Evolutionary conservation across 2,329 filamentous ascomycete species (phyloP).

Genomic region (Sarocladium kiliense): DNA sequence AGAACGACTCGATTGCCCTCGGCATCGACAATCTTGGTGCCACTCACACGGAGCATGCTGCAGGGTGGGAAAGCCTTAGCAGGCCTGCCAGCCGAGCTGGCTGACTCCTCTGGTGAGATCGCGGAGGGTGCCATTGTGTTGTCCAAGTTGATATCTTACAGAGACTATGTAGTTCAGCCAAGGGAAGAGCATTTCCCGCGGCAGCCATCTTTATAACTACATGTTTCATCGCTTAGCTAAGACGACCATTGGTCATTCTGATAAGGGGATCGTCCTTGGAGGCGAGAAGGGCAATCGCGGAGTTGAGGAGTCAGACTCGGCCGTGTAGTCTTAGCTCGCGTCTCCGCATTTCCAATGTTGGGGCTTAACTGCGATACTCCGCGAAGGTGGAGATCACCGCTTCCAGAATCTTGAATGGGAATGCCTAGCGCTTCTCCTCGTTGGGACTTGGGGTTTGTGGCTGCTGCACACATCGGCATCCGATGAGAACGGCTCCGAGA

Average conservation of each 20-base stretch:
- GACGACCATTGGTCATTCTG: too few species aligned
- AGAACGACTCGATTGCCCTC: slow-evolving; percentile 40
- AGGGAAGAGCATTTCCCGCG: neutral
- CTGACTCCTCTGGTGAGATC: neutral
- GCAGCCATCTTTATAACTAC: too few species aligned
- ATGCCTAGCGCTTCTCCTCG: neutral
- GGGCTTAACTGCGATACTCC: slow-evolving; percentile 6
- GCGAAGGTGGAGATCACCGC: neutral
- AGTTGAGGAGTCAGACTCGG: neutral
- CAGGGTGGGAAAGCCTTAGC: slow-evolving; percentile 13
- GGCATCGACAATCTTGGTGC: slow-evolving; percentile 36
- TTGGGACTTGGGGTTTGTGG: neutral
- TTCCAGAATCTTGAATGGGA: too few species aligned
- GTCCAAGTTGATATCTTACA: too few species aligned
- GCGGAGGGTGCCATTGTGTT: neutral
- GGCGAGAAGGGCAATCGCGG: neutral
- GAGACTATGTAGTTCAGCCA: neutral
- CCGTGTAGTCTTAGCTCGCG: neutral
- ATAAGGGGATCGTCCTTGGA: too few species aligned
- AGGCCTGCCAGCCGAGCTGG: slow-evolving; percentile 2
- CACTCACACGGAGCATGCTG: slow-evolving; percentile 24
- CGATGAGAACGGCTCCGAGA: neutral
- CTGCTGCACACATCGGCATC: neutral
- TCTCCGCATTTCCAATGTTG: neutral
- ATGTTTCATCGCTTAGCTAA: too few species aligned